Evolutionary conservation across 768 basidiomycete genomes (phyloP).

Genomic region (Pleurotus salmoneostramineus): DNA sequence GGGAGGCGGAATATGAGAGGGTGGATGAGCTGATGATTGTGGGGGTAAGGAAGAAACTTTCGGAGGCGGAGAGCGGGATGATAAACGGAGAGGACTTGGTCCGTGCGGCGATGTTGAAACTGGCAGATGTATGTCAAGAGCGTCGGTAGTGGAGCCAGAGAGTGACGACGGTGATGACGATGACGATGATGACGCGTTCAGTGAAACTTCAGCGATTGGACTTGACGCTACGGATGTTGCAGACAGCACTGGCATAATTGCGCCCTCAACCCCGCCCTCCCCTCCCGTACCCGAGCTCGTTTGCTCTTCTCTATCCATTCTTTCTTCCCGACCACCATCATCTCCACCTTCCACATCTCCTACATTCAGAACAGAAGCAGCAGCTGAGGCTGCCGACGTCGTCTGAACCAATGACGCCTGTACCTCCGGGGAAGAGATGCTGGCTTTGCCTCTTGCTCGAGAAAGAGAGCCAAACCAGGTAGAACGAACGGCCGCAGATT

Average conservation of each 20-base stretch:
- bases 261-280: background rate
- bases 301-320: no score
- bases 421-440: slow-evolving; percentile 18
- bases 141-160: background rate
- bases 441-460: slow-evolving; percentile 21
- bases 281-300: no score
- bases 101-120: background rate
- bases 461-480: slow-evolving; percentile 32
- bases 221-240: background rate
- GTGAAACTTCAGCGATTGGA: background rate
- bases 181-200: background rate
- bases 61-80: background rate
- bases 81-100: background rate
- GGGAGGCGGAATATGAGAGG: no score
- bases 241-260: background rate
- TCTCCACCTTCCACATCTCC: no score
- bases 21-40: no score
- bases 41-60: no score
- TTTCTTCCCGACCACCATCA: no score
- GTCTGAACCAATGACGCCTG: slow-evolving; percentile 7
- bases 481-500: slow-evolving; percentile 8
- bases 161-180: background rate
- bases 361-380: background rate
- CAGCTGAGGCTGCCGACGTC: background rate
- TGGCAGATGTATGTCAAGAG: background rate